Evolutionary conservation across 2,329 filamentous ascomycete species (phyloP).

Genomic region (Penicillium sp.): DNA sequence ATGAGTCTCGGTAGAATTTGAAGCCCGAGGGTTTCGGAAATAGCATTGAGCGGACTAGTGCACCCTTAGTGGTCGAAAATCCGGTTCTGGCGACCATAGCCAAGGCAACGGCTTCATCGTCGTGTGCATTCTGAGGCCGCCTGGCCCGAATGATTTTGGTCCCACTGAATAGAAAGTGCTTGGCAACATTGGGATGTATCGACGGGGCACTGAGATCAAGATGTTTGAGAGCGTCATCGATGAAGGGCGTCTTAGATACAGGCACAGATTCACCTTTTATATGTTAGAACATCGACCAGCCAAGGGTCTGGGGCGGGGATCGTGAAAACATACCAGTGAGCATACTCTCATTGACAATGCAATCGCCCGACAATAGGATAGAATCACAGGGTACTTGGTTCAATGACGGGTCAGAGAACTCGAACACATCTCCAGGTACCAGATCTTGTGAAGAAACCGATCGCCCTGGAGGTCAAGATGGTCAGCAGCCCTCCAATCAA

Average conservation of each 20-base stretch:
- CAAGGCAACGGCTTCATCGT: conserved; percentile 85
- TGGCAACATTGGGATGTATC: conserved; percentile 78
- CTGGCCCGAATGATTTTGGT: conserved; percentile 93
- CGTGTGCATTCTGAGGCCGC: conserved; percentile 79
- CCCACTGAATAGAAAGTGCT: conserved; percentile 89
- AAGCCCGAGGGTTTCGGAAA: conserved; percentile 98
- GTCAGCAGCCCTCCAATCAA: conserved; percentile 4
- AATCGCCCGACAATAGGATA: conserved; percentile 86
- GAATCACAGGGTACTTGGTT: conserved; percentile 90
- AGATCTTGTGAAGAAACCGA: conserved; percentile 83
- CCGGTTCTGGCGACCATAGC: conserved; percentile 92
- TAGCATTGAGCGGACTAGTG: conserved; percentile 93
- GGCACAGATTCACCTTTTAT: conserved; percentile 82
- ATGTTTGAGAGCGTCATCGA: conserved; percentile 72
- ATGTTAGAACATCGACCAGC: conserved; percentile 17
- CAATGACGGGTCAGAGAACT: conserved; percentile 89
- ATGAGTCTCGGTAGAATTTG: conserved; percentile 97
- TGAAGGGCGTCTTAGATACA: conserved; percentile 86
- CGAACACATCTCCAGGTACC: conserved; percentile 94
- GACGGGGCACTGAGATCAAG: conserved; percentile 80
- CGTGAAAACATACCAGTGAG: conserved; percentile 62
- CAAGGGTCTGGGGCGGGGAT: not conserved
- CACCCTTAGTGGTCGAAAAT: conserved; percentile 96
- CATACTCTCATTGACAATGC: conserved; percentile 99
- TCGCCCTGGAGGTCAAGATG: conserved; percentile 61